These are phyloP conservation scores for Phaffomyces opuntiae DNA, from an alignment of 805 yeast species.

Conservation along the genomic window DNA sequence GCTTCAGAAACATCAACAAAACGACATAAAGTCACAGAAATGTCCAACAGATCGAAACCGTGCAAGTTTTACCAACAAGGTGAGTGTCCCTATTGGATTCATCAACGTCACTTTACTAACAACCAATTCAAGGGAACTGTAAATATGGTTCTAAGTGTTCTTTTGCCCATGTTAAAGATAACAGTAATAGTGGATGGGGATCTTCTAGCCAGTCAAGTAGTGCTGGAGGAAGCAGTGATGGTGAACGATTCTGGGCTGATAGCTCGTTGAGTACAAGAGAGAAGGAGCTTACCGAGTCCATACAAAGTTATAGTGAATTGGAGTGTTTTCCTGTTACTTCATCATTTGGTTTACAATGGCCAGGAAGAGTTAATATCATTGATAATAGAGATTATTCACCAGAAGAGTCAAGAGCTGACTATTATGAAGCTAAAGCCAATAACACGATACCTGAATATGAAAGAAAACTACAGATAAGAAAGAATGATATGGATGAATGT, in stretches of 20 bases:
- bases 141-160: conserved; percentile 36
- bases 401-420: conserved; percentile 46
- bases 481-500: conserved; percentile 40
- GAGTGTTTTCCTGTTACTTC: conserved; percentile 27
- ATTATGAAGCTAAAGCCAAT: conserved; percentile 32
- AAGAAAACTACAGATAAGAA: conserved; percentile 34
- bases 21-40: neutral
- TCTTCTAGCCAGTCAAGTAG: neutral
- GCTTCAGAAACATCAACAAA: neutral
- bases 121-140: conserved; percentile 24
- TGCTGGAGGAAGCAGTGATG: conserved; percentile 1
- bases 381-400: conserved; percentile 45
- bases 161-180: conserved; percentile 33
- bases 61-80: conserved; percentile 40
- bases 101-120: neutral
- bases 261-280: conserved; percentile 19
- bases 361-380: conserved; percentile 43
- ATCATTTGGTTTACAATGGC: conserved; percentile 41
- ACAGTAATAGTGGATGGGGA: conserved; percentile 6
- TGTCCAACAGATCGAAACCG: conserved; percentile 25
- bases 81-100: neutral
- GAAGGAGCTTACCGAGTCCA: conserved; percentile 23
- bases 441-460: conserved; percentile 34
- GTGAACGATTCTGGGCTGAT: conserved; percentile 21
- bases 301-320: conserved; percentile 16